Conservation (phyloP, 768 basidiomycete genomes). For the Candolleomyces efflorescens region DNA sequence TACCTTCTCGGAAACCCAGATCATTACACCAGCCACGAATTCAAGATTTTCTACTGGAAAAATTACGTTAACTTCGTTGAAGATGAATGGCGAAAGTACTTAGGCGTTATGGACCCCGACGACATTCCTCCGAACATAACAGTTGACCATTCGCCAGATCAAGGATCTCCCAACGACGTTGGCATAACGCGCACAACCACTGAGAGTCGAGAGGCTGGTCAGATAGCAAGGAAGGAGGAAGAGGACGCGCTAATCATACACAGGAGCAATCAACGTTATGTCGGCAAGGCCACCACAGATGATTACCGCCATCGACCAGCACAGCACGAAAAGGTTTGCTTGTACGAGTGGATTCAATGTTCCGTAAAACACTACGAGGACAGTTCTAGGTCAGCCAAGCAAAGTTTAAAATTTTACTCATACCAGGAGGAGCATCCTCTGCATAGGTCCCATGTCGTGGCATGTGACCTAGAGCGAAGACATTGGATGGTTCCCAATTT, state of each 20-base stretch:
- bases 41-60: slow-evolving; percentile 23
- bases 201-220: too few species aligned
- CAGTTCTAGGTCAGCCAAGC: too few species aligned
- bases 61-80: neutral
- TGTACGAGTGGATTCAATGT: slow-evolving; percentile 4
- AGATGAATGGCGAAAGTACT: neutral
- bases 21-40: slow-evolving; percentile 24
- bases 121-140: too few species aligned
- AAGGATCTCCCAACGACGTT: too few species aligned
- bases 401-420: neutral
- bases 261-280: neutral
- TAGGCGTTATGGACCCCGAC: too few species aligned
- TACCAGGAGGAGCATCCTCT: neutral
- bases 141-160: neutral
- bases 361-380: too few species aligned
- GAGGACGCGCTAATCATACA: neutral
- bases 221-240: too few species aligned
- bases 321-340: neutral
- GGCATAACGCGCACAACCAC: too few species aligned
- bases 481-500: neutral
- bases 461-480: neutral
- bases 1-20: slow-evolving; percentile 25
- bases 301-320: neutral
- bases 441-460: neutral
- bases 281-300: neutral